phyloP scores from a whole-genome alignment of 208 protist species.

The Wallacemonas sp. region DNA sequence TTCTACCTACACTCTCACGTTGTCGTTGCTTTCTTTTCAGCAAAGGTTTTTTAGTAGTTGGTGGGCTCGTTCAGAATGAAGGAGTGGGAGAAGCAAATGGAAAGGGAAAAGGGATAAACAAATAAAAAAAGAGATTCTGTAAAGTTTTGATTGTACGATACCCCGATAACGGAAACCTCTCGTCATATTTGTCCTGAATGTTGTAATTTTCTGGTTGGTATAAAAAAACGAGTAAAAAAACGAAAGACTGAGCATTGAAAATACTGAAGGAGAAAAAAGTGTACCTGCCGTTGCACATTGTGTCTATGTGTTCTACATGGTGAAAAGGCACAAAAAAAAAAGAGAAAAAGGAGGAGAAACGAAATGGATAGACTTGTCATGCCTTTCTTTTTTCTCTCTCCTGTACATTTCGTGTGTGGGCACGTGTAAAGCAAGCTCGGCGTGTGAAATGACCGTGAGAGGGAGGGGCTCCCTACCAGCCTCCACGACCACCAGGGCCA shows the following conservation, averaged over 20 bases:
- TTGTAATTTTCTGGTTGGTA: neutral
- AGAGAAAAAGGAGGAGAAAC: slow-evolving; percentile 12
- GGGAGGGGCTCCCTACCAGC: neutral
- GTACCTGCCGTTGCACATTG: too few relatives aligned
- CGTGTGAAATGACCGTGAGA: too few relatives aligned
- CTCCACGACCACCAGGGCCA: neutral
- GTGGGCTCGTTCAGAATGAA: too few relatives aligned
- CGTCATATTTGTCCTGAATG: too few relatives aligned
- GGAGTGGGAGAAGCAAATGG: slow-evolving; percentile 12
- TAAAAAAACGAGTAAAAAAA: slow-evolving; percentile 8
- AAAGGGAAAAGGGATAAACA: slow-evolving; percentile 1
- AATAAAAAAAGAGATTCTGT: neutral
- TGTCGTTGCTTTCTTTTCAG: neutral
- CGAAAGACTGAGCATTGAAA: neutral
- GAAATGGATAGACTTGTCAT: neutral
- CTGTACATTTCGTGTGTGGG: too few relatives aligned
- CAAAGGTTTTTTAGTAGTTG: slow-evolving; percentile 3
- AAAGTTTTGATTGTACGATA: too few relatives aligned
- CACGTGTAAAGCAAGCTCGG: neutral
- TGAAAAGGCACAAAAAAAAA: slow-evolving; percentile 10
- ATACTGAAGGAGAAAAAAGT: too few relatives aligned
- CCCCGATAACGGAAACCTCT: too few relatives aligned
- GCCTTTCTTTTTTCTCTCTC: neutral
- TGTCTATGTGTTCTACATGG: too few relatives aligned
- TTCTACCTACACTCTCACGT: too few relatives aligned